phyloP scores from a whole-genome alignment of 768 basidiomycete genomes.

The Phanerodontia chrysosporium region DNA sequence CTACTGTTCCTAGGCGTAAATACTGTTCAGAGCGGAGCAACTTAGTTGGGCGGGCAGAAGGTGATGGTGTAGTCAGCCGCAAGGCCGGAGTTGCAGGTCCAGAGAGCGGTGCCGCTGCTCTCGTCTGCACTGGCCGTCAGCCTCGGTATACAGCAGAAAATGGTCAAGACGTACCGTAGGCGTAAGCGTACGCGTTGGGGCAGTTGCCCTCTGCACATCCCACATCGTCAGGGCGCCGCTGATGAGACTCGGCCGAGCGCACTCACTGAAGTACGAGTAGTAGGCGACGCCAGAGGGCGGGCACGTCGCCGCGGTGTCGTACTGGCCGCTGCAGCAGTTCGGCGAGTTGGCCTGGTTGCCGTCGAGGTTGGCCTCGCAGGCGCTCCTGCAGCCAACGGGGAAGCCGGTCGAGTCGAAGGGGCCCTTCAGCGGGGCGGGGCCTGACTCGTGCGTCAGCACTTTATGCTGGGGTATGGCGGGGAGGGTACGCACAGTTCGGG shows the following conservation, averaged over 20 bases:
- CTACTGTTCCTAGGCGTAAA: too few relatives aligned
- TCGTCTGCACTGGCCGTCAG: slow-evolving; percentile 31
- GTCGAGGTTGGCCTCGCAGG: slow-evolving; percentile 36
- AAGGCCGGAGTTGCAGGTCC: slow-evolving; percentile 34
- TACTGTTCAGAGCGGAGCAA: not conserved
- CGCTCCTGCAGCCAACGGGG: slow-evolving; percentile 41
- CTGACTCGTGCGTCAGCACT: slow-evolving; percentile 13
- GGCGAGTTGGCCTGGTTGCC: slow-evolving; percentile 45
- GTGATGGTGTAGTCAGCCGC: slow-evolving; percentile 41
- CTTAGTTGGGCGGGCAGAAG: slow-evolving; percentile 35
- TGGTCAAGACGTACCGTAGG: slow-evolving; percentile 27
- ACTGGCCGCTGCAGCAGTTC: slow-evolving; percentile 61
- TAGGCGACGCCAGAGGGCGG: slow-evolving; percentile 41
- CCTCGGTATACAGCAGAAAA: not conserved
- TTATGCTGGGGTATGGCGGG: not conserved
- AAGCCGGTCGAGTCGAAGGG: slow-evolving; percentile 32
- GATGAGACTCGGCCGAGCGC: not conserved
- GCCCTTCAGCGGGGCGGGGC: slow-evolving; percentile 30
- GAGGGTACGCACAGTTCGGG: slow-evolving; percentile 29
- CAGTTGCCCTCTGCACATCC: slow-evolving; percentile 34
- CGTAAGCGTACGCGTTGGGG: slow-evolving; percentile 47
- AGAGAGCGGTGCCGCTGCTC: slow-evolving; percentile 39
- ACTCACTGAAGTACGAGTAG: slow-evolving; percentile 46
- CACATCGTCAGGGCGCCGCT: not conserved
- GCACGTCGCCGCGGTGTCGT: slow-evolving; percentile 51